phyloP scores from a whole-genome alignment of 768 basidiomycete species.

The Dacryopinax primogenitus region DNA sequence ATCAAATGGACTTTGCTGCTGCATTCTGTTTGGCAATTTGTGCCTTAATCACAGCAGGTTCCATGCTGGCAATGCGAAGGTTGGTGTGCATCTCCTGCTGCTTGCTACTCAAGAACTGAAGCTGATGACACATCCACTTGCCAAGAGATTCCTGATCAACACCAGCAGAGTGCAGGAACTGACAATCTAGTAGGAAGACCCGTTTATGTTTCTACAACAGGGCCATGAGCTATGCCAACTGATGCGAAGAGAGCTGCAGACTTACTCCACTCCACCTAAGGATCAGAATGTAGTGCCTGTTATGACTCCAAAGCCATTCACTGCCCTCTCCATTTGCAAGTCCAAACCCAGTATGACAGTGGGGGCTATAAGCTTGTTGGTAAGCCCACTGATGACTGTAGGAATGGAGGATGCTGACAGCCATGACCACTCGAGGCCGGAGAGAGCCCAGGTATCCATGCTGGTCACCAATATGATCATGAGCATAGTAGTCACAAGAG shows the following conservation, averaged over 20 bases:
- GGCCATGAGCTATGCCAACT: background rate
- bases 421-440: background rate
- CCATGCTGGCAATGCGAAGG: background rate
- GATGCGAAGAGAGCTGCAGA: background rate
- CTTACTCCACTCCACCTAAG: conserved; percentile 12
- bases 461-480: background rate
- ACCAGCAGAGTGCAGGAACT: background rate
- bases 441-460: background rate
- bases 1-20: background rate
- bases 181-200: background rate
- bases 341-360: conserved; percentile 1
- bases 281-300: conserved; percentile 5
- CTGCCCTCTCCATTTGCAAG: conserved; percentile 14
- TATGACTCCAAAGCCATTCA: conserved; percentile 13
- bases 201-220: background rate
- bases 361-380: conserved; percentile 11
- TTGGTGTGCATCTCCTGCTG: background rate
- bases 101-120: background rate
- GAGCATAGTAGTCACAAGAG: background rate
- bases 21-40: background rate
- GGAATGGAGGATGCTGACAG: conserved; percentile 9
- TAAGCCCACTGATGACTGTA: conserved; percentile 13
- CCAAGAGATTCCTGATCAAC: background rate
- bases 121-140: background rate
- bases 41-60: background rate